Percentiles rank a stretch among this genome's conserved stretches.
phyloP scores from a whole-genome alignment of 331 rosid species.

The Arachis monticola region DNA sequence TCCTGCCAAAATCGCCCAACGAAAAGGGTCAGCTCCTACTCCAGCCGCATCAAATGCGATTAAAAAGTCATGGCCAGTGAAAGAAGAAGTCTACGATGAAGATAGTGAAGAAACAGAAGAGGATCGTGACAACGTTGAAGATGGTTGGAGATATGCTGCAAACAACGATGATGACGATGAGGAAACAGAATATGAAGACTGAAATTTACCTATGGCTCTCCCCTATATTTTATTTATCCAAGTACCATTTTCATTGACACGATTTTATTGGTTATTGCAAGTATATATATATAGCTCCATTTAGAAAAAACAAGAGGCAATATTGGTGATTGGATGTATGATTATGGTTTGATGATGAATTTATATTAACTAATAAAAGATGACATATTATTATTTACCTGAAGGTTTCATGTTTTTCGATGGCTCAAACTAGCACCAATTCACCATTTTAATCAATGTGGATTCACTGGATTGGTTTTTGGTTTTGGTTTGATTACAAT shows the following conservation, averaged over 20 bases:
- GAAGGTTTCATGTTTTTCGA: background rate
- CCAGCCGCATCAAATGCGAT: slow-evolving; percentile 48
- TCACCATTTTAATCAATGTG: too few relatives aligned
- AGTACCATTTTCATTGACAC: slow-evolving; percentile 17
- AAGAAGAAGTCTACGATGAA: slow-evolving; percentile 78
- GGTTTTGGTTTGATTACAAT: too few relatives aligned
- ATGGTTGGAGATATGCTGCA: slow-evolving; percentile 84
- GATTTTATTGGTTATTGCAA: background rate
- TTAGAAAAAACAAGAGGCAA: too few relatives aligned
- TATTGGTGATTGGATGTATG: slow-evolving; percentile 11
- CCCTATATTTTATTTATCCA: background rate
- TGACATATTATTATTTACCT: background rate
- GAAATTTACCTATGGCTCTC: slow-evolving; percentile 29
- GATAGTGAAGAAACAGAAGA: slow-evolving; percentile 99
- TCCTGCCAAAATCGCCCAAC: slow-evolving; percentile 59
- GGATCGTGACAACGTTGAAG: slow-evolving; percentile 89
- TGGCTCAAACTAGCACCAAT: background rate
- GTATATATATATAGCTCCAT: too few relatives aligned
- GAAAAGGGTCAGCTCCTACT: slow-evolving; percentile 65
- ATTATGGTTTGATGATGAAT: slow-evolving; percentile 26
- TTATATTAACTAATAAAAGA: slow-evolving; percentile 26
- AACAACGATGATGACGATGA: slow-evolving; percentile 81
- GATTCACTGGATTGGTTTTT: too few relatives aligned
- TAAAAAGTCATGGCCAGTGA: slow-evolving; percentile 80
- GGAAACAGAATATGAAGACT: slow-evolving; percentile 87